These are phyloP conservation scores for Suillus lakei DNA, from an alignment of 768 basidiomycete species.

Conservation along the genomic window DNA sequence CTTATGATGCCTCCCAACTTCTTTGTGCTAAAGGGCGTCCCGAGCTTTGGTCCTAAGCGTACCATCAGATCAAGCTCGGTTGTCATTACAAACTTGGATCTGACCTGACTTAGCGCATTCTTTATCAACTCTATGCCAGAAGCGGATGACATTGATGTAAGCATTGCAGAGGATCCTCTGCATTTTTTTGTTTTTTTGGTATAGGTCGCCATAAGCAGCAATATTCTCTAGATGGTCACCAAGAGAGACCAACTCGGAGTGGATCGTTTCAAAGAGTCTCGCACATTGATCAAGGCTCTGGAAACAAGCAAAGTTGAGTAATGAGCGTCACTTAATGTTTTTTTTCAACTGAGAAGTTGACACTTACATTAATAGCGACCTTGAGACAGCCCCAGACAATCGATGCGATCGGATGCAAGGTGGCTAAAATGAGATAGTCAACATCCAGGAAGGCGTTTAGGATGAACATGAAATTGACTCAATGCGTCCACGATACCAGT, in stretches of 20 bases:
- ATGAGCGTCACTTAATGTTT: slow-evolving; percentile 15
- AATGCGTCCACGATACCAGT: too few relatives aligned
- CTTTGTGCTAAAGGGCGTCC: not conserved
- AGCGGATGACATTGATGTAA: slow-evolving; percentile 27
- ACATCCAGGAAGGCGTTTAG: too few relatives aligned
- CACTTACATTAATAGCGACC: not conserved
- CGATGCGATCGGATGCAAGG: not conserved
- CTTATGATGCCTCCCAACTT: not conserved
- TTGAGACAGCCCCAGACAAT: not conserved
- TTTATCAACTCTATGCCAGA: slow-evolving; percentile 28
- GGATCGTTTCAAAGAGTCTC: slow-evolving; percentile 26
- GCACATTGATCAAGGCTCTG: slow-evolving; percentile 12
- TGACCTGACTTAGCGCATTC: slow-evolving; percentile 20
- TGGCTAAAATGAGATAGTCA: too few relatives aligned
- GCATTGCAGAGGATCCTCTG: slow-evolving; percentile 19
- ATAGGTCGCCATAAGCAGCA: slow-evolving; percentile 19
- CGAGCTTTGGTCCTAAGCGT: not conserved
- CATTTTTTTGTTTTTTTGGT: slow-evolving; percentile 18
- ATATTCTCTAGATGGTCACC: slow-evolving; percentile 18
- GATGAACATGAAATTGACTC: too few relatives aligned
- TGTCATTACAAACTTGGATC: not conserved
- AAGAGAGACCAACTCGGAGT: slow-evolving; percentile 18
- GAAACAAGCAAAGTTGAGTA: not conserved
- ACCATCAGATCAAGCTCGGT: not conserved
- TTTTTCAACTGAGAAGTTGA: not conserved